Conservation (phyloP, 2,329 filamentous ascomycete species). For the Parascedosporium putredinis region DNA sequence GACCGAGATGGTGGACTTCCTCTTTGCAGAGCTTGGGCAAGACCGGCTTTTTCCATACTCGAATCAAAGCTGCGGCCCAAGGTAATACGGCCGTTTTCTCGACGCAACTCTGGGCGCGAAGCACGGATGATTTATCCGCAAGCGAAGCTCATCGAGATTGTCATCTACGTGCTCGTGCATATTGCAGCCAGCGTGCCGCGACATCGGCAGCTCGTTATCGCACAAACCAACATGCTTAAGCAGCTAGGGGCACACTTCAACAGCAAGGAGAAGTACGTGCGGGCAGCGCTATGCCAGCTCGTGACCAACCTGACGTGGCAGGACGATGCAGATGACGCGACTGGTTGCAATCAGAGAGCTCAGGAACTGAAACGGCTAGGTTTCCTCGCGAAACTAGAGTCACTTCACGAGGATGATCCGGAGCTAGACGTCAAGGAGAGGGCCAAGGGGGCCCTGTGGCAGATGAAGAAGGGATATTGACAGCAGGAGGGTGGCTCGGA, state of each 20-base stretch:
- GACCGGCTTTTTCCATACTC: slow-evolving; percentile 71
- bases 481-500: background rate
- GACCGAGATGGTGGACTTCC: slow-evolving; percentile 70
- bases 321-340: slow-evolving; percentile 57
- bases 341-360: slow-evolving; percentile 56
- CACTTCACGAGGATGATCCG: slow-evolving; percentile 51
- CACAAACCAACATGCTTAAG: slow-evolving; percentile 65
- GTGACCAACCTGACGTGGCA: slow-evolving; percentile 77
- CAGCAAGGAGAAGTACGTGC: slow-evolving; percentile 63
- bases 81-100: slow-evolving; percentile 41
- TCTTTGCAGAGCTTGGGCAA: slow-evolving; percentile 67
- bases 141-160: slow-evolving; percentile 63
- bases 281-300: slow-evolving; percentile 71
- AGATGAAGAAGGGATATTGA: slow-evolving; percentile 40
- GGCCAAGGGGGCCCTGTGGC: slow-evolving; percentile 67
- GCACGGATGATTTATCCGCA: slow-evolving; percentile 45
- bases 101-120: slow-evolving; percentile 28
- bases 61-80: slow-evolving; percentile 63
- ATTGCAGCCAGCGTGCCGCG: slow-evolving; percentile 71
- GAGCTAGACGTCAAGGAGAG: slow-evolving; percentile 78
- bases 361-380: slow-evolving; percentile 61
- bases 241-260: slow-evolving; percentile 63
- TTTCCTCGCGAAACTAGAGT: slow-evolving; percentile 55
- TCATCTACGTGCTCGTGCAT: slow-evolving; percentile 77
- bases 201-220: slow-evolving; percentile 67